Evolutionary conservation across 257 asterid species (phyloP), one percentile per base, ranked within the genome.

Genomic region (Primulina huaijiensis): DNA sequence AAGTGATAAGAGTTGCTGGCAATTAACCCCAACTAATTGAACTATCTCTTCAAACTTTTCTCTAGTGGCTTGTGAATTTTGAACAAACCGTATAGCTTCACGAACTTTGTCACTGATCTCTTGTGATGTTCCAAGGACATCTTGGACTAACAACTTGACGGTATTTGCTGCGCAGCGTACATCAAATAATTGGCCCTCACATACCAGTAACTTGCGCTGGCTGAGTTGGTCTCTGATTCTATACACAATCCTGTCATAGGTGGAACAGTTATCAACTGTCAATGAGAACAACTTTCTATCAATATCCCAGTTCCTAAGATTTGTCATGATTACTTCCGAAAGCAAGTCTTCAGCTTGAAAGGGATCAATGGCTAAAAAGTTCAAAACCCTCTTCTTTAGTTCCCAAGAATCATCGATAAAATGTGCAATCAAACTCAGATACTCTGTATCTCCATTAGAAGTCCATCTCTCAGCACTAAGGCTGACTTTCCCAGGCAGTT

Each of bases 171-270:
- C 96, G 76, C 96, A 90, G 5, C 95, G 84, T 53, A 88, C 88
- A 73, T 89, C 97, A 78, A 93, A 87, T 27, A 93, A 80, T 73
- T 93, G 92, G 21, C 99, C 99, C 68, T 93, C 95, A 71, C 95
- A 89, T 82, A 89, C 78, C 29, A 93, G 96, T 74, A 85, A 88
- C 75, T 85, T 81, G 68, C 85, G 86, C 77, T 89, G 95, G 73
- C 90, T 83, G 65, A 93, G 86, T 62, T 84, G 91, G 77, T 90
- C 96, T 67, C 96, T 80, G 73, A 93, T 84, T 80, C 78, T 82
- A 65, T 78, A 70, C 31, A 90, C 84, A 81, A 82, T 72, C 72
- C 80, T 84, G 69, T 93, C 99, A 75, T 87, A 83, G 55, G 75
- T 50, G 2, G 84, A 72, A 40, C 69, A 74, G 63, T 83, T 83